phyloP scores from a whole-genome alignment of 108 stramenopile genomes.

The Aurantiochytrium sp. region DNA sequence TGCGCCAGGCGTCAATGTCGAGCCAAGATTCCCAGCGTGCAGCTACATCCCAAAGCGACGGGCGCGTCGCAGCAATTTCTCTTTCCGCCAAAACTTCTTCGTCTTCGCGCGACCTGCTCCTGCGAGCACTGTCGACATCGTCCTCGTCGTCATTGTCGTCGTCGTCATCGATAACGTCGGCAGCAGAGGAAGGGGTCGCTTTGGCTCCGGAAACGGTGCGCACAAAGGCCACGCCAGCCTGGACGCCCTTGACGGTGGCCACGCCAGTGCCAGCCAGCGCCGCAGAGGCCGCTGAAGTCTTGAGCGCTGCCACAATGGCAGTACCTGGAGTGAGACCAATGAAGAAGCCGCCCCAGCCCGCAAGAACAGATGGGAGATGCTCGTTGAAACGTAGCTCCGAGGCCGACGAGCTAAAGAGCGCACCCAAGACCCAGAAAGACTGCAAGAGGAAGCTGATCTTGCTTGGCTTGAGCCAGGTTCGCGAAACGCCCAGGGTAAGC shows the following conservation, averaged over 20 bases:
- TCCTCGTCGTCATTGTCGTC: too few relatives aligned
- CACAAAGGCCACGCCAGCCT: not conserved
- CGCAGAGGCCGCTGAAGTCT: not conserved
- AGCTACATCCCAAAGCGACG: too few relatives aligned
- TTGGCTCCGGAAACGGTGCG: too few relatives aligned
- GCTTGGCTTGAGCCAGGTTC: not conserved
- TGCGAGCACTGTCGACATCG: too few relatives aligned
- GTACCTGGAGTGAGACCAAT: not conserved
- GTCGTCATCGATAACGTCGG: too few relatives aligned
- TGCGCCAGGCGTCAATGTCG: too few relatives aligned
- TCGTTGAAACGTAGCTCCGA: not conserved
- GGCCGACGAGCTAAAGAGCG: not conserved
- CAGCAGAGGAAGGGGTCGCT: too few relatives aligned
- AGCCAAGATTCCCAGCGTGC: too few relatives aligned
- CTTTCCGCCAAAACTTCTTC: not conserved
- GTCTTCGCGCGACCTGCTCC: not conserved
- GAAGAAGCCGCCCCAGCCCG: not conserved
- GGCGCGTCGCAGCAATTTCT: not conserved
- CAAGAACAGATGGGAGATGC: not conserved
- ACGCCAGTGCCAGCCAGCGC: not conserved
- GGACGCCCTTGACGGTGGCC: not conserved
- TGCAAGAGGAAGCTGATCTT: constrained; percentile 3
- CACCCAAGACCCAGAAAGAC: not conserved
- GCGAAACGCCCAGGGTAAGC: not conserved
- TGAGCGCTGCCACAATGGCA: not conserved